Percentiles rank a stretch among this genome's conserved stretches.
These are phyloP conservation scores for Lathyrus sativus DNA, from an alignment of 306 rosid genomes.

Conservation along the genomic window DNA sequence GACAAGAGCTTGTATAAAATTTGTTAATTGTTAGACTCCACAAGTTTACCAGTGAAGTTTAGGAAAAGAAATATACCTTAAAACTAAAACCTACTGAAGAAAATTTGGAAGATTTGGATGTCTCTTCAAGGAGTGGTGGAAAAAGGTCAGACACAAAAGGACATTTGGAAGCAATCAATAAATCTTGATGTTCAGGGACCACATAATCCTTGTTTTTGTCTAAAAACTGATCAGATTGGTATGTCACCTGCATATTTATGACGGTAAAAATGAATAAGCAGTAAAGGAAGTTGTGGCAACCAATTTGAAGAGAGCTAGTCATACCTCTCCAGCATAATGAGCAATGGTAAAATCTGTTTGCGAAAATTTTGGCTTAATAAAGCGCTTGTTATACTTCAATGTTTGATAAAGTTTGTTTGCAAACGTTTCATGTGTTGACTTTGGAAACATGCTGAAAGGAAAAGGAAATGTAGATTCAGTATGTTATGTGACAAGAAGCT, in stretches of 20 bases:
- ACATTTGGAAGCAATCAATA: conserved; percentile 86
- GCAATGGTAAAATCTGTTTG: conserved; percentile 82
- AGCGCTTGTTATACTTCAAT: conserved; percentile 85
- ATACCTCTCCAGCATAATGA: conserved; percentile 99
- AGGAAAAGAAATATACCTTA: conserved; percentile 63
- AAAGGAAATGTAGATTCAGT: conserved; percentile 20
- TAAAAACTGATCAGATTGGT: conserved; percentile 93
- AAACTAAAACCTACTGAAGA: conserved; percentile 97
- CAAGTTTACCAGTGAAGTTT: conserved; percentile 20
- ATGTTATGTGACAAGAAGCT: conserved; percentile 30
- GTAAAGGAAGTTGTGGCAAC: conserved; percentile 30
- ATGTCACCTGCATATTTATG: conserved; percentile 66
- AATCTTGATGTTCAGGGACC: conserved; percentile 95
- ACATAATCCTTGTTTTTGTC: conserved; percentile 98
- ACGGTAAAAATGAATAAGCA: conserved; percentile 34
- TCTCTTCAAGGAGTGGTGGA: conserved; percentile 92
- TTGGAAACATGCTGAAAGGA: conserved; percentile 96
- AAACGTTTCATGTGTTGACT: conserved; percentile 98
- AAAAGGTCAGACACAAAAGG: conserved; percentile 95
- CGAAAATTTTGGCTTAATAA: conserved; percentile 95
- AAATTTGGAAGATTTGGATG: conserved; percentile 91
- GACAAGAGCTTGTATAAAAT: conserved; percentile 33
- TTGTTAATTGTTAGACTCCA: conserved; percentile 24
- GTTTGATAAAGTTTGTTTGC: conserved; percentile 95
- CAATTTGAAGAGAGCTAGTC: conserved; percentile 33